Evolutionary conservation across 768 basidiomycete genomes (phyloP).

Genomic region (Sutorius australiensis): DNA sequence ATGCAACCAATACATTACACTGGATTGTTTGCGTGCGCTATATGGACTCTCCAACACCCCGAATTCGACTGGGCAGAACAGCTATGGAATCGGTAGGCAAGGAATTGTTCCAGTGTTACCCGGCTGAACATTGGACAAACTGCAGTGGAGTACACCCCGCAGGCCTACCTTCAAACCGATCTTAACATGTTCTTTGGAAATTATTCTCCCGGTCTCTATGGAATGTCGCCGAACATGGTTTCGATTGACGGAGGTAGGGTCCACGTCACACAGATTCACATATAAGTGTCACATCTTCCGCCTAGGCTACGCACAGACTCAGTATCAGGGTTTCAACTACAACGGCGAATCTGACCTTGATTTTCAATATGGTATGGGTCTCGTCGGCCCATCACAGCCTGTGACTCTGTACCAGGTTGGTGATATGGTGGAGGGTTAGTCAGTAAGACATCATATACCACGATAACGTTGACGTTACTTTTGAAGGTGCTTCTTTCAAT

Average conservation of each 20-base stretch:
- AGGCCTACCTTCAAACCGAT: slow-evolving; percentile 30
- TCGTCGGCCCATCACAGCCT: slow-evolving; percentile 19
- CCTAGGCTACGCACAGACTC: slow-evolving; percentile 28
- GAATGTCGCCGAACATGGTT: slow-evolving; percentile 24
- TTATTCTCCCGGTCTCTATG: slow-evolving; percentile 22
- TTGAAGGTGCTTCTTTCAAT: slow-evolving; percentile 28
- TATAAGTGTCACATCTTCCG: neutral
- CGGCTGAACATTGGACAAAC: neutral
- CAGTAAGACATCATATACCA: neutral
- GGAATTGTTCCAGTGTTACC: neutral
- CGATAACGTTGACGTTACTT: neutral
- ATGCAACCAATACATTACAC: slow-evolving; percentile 30
- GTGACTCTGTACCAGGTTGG: slow-evolving; percentile 33
- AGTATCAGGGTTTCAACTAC: slow-evolving; percentile 19
- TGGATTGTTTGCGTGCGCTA: slow-evolving; percentile 29
- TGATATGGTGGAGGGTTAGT: slow-evolving; percentile 26
- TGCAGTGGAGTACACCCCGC: slow-evolving; percentile 32
- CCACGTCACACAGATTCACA: neutral
- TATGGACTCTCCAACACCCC: slow-evolving; percentile 21
- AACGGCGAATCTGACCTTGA: slow-evolving; percentile 33
- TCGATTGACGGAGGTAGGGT: slow-evolving; percentile 32
- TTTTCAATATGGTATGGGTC: slow-evolving; percentile 30
- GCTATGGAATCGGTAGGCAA: slow-evolving; percentile 28
- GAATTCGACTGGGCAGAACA: slow-evolving; percentile 17
- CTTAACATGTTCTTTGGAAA: slow-evolving; percentile 30